phyloP scores from a whole-genome alignment of 2,329 filamentous ascomycete species.

The Periconia macrospinosa region DNA sequence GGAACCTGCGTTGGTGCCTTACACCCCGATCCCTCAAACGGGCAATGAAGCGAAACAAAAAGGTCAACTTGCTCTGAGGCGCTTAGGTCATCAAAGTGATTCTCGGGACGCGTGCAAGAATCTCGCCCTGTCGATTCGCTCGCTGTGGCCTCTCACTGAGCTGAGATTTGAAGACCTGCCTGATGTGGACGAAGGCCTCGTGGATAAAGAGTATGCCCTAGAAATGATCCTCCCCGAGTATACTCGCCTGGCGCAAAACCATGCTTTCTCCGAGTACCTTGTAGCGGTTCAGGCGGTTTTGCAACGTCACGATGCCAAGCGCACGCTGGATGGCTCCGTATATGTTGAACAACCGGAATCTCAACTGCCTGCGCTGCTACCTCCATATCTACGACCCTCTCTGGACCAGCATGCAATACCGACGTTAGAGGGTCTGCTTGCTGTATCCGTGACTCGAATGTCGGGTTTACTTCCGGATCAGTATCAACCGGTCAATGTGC shows the following conservation, averaged over 20 bases:
- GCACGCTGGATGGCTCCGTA: neutral
- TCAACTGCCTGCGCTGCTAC: neutral
- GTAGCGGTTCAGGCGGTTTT: slow-evolving; percentile 46
- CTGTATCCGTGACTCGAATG: no score
- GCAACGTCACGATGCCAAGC: neutral
- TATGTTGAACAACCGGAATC: neutral
- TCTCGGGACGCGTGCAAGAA: slow-evolving; percentile 33
- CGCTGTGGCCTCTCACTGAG: slow-evolving; percentile 42
- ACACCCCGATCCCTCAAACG: neutral
- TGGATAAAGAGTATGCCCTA: slow-evolving; percentile 46
- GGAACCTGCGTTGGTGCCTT: slow-evolving; percentile 15
- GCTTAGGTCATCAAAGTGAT: slow-evolving; percentile 21
- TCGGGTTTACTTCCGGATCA: no score
- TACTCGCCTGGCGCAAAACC: slow-evolving; percentile 53
- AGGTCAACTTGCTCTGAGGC: slow-evolving; percentile 32
- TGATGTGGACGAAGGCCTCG: slow-evolving; percentile 20
- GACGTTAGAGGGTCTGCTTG: no score
- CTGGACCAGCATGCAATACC: no score
- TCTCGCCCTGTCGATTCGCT: slow-evolving; percentile 46
- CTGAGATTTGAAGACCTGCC: slow-evolving; percentile 35
- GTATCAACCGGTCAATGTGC: no score
- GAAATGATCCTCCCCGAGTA: slow-evolving; percentile 50
- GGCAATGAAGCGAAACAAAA: slow-evolving; percentile 8
- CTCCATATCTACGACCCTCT: no score
- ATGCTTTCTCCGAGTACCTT: slow-evolving; percentile 50